Evolutionary conservation across 2,329 filamentous ascomycete species (phyloP), one percentile per base, ranked within the genome.

Genomic region (Cercospora sp.): DNA sequence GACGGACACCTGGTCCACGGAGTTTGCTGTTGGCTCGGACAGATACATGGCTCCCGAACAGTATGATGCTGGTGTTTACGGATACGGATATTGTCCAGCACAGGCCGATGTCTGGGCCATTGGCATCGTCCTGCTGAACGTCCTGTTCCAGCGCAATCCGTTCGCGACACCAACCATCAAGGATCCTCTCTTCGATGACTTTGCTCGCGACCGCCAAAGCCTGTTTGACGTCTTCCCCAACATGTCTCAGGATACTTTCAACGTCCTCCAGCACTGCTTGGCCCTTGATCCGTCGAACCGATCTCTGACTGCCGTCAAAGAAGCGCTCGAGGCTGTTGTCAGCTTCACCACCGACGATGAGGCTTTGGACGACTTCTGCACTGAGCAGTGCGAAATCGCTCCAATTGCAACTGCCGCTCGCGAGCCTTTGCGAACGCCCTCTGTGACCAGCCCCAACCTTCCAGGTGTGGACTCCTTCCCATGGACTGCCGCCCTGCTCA

Each of bases 21-120:
- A 99, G 83, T 90, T 91, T 71, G 95, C 92, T 70, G 95, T 99
- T 58, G 95, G 95, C 72, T 98, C 95, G 79, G 95, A 99, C 79
- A 93, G 95, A 65, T 99, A 99, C 83, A 99, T 99, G 95, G 94
- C 95, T 65, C 95, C 95, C 5, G 95, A 99, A 81, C 95, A 99
- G 81, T 98, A 95, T 76, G 94, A 98, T 79, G 93, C 94, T 63
- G 88, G 90, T 73, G 90, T 90, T 70, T 88, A 87, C 70, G 76
- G 77, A 60, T 77, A 76, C 65, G 95, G 95, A 68, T 99, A 99
- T 82, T 94, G 93, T 65, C 94, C 95, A 58, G 92, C 92, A 57
- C 89, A 95, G 81, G 95, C 95, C 62, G 95, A 99, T 79, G 89
- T 97, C 74, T 99, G 95, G 95, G 93, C 95, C 66, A 91, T 99